Evolutionary conservation across 495 filamentous ascomycete species (phyloP).

Genomic region (Hypoxylon subgilvum): DNA sequence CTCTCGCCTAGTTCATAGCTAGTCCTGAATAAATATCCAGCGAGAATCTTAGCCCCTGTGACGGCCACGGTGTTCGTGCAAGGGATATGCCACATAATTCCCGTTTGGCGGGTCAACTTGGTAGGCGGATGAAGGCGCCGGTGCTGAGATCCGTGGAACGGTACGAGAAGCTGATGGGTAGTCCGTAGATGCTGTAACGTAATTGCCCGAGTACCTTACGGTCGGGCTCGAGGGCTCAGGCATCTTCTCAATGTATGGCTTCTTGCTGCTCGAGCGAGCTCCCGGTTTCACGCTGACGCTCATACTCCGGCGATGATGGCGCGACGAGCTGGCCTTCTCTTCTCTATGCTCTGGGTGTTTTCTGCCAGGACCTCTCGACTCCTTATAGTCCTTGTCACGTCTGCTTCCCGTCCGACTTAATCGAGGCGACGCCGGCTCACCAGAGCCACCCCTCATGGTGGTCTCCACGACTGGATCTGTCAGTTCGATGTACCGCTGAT

Average conservation of each 20-base stretch:
- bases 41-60: slow-evolving; percentile 1
- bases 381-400: slow-evolving; percentile 27
- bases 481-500: slow-evolving; percentile 16
- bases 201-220: slow-evolving; percentile 13
- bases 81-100: slow-evolving; percentile 29
- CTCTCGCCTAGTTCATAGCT: not conserved
- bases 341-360: slow-evolving; percentile 16
- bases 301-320: slow-evolving; percentile 27
- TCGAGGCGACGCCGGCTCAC: slow-evolving; percentile 23
- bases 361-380: slow-evolving; percentile 23
- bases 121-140: not conserved
- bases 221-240: slow-evolving; percentile 15
- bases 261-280: slow-evolving; percentile 25
- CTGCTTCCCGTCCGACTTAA: slow-evolving; percentile 23
- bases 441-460: slow-evolving; percentile 29
- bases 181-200: slow-evolving; percentile 10
- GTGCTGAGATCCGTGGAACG: slow-evolving; percentile 13
- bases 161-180: not conserved
- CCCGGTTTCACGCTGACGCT: slow-evolving; percentile 24
- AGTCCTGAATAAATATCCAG: not conserved
- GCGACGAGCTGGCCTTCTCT: slow-evolving; percentile 17
- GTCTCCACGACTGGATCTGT: slow-evolving; percentile 17
- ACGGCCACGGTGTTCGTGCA: slow-evolving; percentile 16
- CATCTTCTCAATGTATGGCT: slow-evolving; percentile 42
- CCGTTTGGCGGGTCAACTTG: not conserved